Evolutionary conservation across 345 rosid genomes (phyloP).

Genomic region (Boechera stricta): DNA sequence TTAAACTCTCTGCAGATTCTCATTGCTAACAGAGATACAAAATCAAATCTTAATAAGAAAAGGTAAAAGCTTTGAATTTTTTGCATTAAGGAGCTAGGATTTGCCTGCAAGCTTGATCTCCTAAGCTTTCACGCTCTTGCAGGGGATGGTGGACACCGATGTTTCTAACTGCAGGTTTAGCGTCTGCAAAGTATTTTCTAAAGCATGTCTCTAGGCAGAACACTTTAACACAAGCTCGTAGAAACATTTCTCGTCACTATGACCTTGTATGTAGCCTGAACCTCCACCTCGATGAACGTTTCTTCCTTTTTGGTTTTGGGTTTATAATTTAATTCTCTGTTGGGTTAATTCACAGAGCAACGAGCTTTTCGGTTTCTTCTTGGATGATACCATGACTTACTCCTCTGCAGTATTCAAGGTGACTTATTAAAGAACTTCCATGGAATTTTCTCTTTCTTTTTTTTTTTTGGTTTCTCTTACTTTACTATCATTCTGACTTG

Average conservation of each 20-base stretch:
- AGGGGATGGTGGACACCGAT: constrained; percentile 99
- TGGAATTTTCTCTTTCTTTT: not conserved
- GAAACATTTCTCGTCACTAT: constrained; percentile 89
- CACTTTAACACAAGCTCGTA: constrained; percentile 87
- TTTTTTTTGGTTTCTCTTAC: constrained; percentile 5
- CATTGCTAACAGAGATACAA: constrained; percentile 69
- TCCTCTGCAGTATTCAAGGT: constrained; percentile 91
- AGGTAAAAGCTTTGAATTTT: constrained; percentile 51
- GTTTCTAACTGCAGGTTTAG: constrained; percentile 70
- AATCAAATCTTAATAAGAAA: constrained; percentile 57
- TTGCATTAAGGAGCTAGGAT: not conserved
- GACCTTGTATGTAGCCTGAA: constrained; percentile 65
- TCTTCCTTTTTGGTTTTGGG: not conserved
- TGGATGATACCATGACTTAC: constrained; percentile 92
- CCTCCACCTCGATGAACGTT: not conserved
- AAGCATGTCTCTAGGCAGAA: constrained; percentile 79
- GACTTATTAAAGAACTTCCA: not conserved
- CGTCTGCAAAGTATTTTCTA: constrained; percentile 78
- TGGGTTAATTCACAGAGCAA: constrained; percentile 62
- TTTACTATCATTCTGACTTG: constrained; percentile 13
- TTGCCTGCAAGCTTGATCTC: not conserved
- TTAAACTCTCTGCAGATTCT: constrained; percentile 56
- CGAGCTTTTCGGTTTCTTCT: constrained; percentile 72
- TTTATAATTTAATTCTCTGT: not conserved
- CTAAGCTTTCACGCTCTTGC: not conserved